Evolutionary conservation across 331 rosid genomes (phyloP).

Genomic region (Saraca asoca): DNA sequence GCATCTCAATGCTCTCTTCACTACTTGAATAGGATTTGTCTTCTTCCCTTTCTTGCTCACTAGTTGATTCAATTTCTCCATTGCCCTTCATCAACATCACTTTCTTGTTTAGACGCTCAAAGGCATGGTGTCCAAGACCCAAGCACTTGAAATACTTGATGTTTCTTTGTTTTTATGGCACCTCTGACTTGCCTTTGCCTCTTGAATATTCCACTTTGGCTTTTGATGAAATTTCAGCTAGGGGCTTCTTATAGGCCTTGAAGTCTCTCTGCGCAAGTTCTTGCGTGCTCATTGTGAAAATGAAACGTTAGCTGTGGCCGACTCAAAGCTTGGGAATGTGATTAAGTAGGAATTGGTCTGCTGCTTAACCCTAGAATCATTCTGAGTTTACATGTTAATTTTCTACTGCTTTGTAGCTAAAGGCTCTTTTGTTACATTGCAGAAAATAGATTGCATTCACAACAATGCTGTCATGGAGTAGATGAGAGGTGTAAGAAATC

Average conservation of each 20-base stretch:
- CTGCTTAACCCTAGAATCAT: neutral
- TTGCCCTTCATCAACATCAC: no score
- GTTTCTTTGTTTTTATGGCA: no score
- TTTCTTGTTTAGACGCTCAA: no score
- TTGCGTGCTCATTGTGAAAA: constrained; percentile 59
- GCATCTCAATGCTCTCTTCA: no score
- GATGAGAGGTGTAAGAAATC: constrained; percentile 87
- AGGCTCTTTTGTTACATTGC: constrained; percentile 32
- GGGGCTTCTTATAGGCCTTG: no score
- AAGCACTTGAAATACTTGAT: no score
- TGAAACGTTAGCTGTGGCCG: constrained; percentile 61
- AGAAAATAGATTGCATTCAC: constrained; percentile 91
- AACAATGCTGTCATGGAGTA: constrained; percentile 84
- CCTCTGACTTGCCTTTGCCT: constrained; percentile 70
- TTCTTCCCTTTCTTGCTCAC: no score
- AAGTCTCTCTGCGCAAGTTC: constrained; percentile 48
- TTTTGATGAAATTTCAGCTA: constrained; percentile 57
- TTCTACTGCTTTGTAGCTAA: constrained; percentile 1
- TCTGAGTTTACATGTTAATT: neutral
- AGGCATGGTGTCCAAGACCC: no score
- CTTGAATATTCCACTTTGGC: constrained; percentile 55
- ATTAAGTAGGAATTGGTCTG: constrained; percentile 63
- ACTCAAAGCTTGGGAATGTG: constrained; percentile 64
- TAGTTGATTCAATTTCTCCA: no score
- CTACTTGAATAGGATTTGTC: no score